These are phyloP conservation scores for Aspergillus vadensis DNA, from an alignment of 2,329 filamentous ascomycete species.

Conservation along the genomic window DNA sequence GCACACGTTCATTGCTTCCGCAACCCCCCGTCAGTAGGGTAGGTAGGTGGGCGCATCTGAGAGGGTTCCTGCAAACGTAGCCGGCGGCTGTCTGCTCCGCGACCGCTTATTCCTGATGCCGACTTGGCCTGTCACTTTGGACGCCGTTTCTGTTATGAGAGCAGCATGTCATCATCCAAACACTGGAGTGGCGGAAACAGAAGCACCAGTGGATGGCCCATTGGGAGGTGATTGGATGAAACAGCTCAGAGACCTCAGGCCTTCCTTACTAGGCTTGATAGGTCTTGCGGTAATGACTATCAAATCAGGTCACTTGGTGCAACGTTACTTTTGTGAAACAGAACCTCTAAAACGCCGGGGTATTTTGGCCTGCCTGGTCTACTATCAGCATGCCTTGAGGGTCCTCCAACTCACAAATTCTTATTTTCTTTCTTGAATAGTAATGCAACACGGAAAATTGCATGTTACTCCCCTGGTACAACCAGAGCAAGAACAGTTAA, in stretches of 20 bases:
- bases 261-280: conserved; percentile 23
- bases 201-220: conserved; percentile 10
- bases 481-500: conserved; percentile 19
- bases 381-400: conserved; percentile 19
- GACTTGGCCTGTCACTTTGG: conserved; percentile 9
- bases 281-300: conserved; percentile 30
- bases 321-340: conserved; percentile 45
- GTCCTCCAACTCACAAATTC: conserved; percentile 17
- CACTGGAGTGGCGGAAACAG: conserved; percentile 7
- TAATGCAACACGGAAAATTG: conserved; percentile 34
- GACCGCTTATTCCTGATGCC: conserved; percentile 6
- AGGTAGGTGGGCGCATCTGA: conserved; percentile 21
- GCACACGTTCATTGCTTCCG: conserved; percentile 11
- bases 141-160: background rate
- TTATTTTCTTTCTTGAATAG: conserved; percentile 20
- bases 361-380: conserved; percentile 26
- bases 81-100: conserved; percentile 28
- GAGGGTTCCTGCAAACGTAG: conserved; percentile 35
- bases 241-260: conserved; percentile 23
- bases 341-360: conserved; percentile 33
- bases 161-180: conserved; percentile 11
- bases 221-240: conserved; percentile 25
- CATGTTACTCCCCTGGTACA: conserved; percentile 36
- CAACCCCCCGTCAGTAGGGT: conserved; percentile 15
- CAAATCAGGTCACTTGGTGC: conserved; percentile 34